Evolutionary conservation across 2,329 filamentous ascomycete genomes (phyloP).

Genomic region (Emmonsia crescens): DNA sequence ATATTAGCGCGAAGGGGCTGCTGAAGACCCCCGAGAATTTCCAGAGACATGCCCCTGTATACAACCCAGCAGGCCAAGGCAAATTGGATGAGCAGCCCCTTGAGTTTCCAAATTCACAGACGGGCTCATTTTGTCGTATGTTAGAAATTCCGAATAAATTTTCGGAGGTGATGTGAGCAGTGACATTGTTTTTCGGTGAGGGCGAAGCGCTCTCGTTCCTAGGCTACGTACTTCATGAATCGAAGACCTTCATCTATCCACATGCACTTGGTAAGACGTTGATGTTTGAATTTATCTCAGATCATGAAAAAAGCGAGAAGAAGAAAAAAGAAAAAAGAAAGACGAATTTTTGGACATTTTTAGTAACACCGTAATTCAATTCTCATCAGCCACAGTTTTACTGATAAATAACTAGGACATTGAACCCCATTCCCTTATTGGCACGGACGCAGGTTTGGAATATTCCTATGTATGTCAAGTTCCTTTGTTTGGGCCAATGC

Average conservation of each 20-base stretch:
- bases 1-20: slow-evolving; percentile 52
- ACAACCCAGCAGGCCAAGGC: slow-evolving; percentile 23
- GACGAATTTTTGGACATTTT: too few relatives aligned
- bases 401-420: too few relatives aligned
- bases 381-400: too few relatives aligned
- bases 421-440: too few relatives aligned
- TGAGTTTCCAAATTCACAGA: slow-evolving; percentile 84
- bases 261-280: not conserved
- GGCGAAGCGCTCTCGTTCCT: not conserved
- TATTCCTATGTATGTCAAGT: too few relatives aligned
- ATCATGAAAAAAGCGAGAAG: too few relatives aligned
- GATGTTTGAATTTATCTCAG: not conserved
- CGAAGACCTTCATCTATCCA: not conserved
- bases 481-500: too few relatives aligned
- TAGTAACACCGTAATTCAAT: too few relatives aligned
- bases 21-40: slow-evolving; percentile 71
- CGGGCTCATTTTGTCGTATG: slow-evolving; percentile 62
- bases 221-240: not conserved
- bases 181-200: not conserved
- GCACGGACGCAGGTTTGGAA: too few relatives aligned
- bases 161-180: slow-evolving; percentile 55
- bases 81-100: slow-evolving; percentile 50
- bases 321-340: too few relatives aligned
- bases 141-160: slow-evolving; percentile 66
- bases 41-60: slow-evolving; percentile 45